These are phyloP conservation scores for Talaromyces nanjingensis DNA, from an alignment of 495 filamentous ascomycete genomes.

Conservation along the genomic window DNA sequence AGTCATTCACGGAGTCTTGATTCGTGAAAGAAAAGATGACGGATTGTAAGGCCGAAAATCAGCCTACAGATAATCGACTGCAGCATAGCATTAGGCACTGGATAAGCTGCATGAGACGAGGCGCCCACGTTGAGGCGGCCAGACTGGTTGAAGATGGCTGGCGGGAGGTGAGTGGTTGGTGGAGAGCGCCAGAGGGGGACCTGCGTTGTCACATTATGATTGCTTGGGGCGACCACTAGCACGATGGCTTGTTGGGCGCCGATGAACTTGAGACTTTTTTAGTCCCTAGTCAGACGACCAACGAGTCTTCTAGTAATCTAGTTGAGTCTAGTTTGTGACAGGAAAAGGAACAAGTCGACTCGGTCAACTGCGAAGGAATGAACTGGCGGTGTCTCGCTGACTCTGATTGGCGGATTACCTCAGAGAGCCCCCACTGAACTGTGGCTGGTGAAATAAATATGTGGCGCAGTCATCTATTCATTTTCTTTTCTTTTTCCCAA, in stretches of 20 bases:
- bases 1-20: background rate
- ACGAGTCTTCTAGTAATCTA: background rate
- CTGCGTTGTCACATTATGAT: constrained; percentile 21
- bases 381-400: background rate
- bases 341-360: background rate
- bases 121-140: constrained; percentile 10
- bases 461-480: background rate
- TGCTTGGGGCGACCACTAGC: constrained; percentile 2
- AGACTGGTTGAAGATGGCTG: constrained; percentile 2
- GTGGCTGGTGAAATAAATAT: constrained; percentile 21
- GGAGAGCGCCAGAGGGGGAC: constrained; percentile 21
- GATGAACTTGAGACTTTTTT: background rate
- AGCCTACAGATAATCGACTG: constrained; percentile 8
- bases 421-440: constrained; percentile 36
- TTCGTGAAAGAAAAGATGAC: background rate
- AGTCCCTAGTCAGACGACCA: background rate
- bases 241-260: background rate
- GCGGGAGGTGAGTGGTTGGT: background rate
- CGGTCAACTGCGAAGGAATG: background rate
- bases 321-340: background rate
- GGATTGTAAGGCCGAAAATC: constrained; percentile 16
- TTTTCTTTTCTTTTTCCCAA: background rate
- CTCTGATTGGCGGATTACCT: constrained; percentile 4
- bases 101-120: constrained; percentile 12
- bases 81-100: constrained; percentile 11